Conservation (phyloP, 1,139 yeast species). For the Schwanniomyces etchellsii region DNA sequence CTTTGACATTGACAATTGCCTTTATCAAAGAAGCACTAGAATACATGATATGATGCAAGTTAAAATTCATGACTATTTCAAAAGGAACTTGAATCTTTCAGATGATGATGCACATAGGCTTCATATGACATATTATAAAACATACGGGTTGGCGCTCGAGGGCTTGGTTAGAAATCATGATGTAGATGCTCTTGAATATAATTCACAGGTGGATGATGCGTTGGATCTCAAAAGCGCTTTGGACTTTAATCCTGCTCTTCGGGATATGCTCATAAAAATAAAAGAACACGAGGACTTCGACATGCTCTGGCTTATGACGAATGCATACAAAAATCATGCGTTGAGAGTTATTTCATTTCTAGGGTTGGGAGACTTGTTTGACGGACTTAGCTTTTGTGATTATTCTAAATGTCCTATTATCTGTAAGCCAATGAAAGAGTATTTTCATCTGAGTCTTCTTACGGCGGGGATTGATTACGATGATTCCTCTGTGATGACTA, state of each 20-base stretch:
- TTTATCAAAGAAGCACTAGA: constrained; percentile 66
- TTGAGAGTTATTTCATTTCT: constrained; percentile 66
- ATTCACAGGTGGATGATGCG: constrained; percentile 84
- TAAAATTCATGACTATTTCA: constrained; percentile 78
- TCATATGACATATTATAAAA: constrained; percentile 71
- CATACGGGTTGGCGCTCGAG: constrained; percentile 89
- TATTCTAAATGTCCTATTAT: constrained; percentile 60
- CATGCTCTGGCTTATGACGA: constrained; percentile 78
- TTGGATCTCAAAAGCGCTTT: constrained; percentile 76
- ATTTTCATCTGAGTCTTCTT: constrained; percentile 47
- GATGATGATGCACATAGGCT: constrained; percentile 74
- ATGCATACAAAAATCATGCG: constrained; percentile 91
- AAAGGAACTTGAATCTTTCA: constrained; percentile 49
- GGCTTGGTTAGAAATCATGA: constrained; percentile 80
- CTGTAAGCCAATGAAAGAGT: constrained; percentile 78
- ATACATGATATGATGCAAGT: constrained; percentile 87
- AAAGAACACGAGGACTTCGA: constrained; percentile 33
- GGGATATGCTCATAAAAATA: constrained; percentile 45
- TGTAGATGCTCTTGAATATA: constrained; percentile 86
- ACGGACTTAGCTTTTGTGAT: constrained; percentile 91
- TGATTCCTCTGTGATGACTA: constrained; percentile 28
- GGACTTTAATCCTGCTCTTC: constrained; percentile 49
- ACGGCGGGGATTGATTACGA: constrained; percentile 55
- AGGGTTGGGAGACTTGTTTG: constrained; percentile 87
- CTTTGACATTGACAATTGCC: constrained; percentile 90